Evolutionary conservation across 148 eudicot species (phyloP), one percentile per base, ranked within the genome.

Genomic region (Vaccinium myrtillus): DNA sequence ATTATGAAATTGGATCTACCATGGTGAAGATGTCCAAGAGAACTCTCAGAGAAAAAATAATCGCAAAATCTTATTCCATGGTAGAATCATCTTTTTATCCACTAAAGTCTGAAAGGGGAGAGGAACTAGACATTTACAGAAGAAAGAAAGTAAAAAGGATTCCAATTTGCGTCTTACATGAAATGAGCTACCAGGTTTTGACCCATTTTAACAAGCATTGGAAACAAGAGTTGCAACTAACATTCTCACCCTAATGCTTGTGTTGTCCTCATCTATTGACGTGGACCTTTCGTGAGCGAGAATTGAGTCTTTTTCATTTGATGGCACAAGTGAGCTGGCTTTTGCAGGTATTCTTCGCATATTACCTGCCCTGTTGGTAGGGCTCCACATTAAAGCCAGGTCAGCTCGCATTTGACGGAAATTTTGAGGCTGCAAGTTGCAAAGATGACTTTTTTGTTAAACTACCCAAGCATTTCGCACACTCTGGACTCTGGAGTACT

Each of bases 361-460:
- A 86, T 90, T 92, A 59, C 92, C 89, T 30, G 75, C 54, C 87
- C 87, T 92, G 81, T 82, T 92, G 88, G 85, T 85, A 69, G 93
- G 89, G 83, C 92, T 96, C 98, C 98, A 96, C 98, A 92, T 94
- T 85, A 93, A 92, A 69, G 96, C 96, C 81, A 96, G 89, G 82
- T 93, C 94, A 79, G 98, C 93, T 87, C 94, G 90, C 94, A 96
- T 87, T 74, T 90, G 93, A 73, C 90, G 83, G 84, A 96, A 96
- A 84, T 92, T 50, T 39, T 91, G 91, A 87, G 98, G 98, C 98
- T 96, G 95, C 90, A 93, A 51, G 46, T 39, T 36, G 56, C 15
- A 74, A 58, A 69, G 18, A 55, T 43, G 51, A 36, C 19, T 14
- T 6, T 23, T 65, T 39, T 39, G 81, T 56, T 8, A 43, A 73